Evolutionary conservation across 306 rosid species (phyloP).

Genomic region (Ziziphus jujuba): DNA sequence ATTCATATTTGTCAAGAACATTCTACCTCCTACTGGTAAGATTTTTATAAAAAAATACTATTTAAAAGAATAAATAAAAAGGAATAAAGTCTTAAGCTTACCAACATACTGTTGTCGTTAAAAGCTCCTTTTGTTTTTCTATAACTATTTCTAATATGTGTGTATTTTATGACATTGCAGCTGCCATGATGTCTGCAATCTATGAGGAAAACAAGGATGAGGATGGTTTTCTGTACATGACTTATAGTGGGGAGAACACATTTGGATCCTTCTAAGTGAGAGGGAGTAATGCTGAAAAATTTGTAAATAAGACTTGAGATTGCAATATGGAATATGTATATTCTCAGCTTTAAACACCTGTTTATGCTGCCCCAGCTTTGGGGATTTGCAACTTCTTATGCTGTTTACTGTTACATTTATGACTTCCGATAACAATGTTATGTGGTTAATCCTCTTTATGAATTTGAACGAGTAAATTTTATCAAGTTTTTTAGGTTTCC

Average conservation of each 20-base stretch:
- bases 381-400: constrained; percentile 6
- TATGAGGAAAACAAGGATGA: constrained; percentile 87
- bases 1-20: constrained; percentile 78
- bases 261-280: constrained; percentile 45
- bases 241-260: constrained; percentile 90
- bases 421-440: constrained; percentile 19
- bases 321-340: constrained; percentile 20
- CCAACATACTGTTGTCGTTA: not conserved
- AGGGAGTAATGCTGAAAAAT: not conserved
- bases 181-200: constrained; percentile 88
- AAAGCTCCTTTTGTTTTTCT: not conserved
- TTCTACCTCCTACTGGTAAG: constrained; percentile 83
- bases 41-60: not conserved
- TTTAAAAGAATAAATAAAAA: not conserved
- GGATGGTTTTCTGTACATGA: constrained; percentile 90
- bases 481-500: not conserved
- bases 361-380: constrained; percentile 5
- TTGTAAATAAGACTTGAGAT: constrained; percentile 28
- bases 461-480: not conserved
- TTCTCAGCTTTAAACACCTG: constrained; percentile 22
- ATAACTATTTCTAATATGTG: not conserved
- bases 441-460: constrained; percentile 11
- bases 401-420: constrained; percentile 1
- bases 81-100: not conserved
- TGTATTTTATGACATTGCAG: constrained; percentile 46